Evolutionary conservation across 257 asterid genomes (phyloP).

Genomic region (Solanum paucissectum): DNA sequence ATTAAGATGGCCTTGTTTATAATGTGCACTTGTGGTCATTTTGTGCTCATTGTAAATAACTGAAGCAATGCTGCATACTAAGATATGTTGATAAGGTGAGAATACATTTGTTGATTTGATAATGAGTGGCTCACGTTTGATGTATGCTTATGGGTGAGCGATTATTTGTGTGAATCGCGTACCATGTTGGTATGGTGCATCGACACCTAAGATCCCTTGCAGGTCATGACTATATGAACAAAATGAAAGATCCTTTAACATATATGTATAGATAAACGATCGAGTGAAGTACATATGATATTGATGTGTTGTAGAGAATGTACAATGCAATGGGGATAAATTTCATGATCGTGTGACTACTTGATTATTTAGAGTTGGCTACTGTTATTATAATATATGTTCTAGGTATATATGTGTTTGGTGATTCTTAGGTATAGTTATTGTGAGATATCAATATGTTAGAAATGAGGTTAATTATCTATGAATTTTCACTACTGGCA

Average conservation of each 20-base stretch:
- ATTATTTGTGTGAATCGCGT: too few relatives aligned
- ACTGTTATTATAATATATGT: background rate
- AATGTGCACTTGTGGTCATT: too few relatives aligned
- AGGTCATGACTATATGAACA: background rate
- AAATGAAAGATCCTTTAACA: background rate
- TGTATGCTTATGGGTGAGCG: too few relatives aligned
- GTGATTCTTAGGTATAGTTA: background rate
- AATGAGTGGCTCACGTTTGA: too few relatives aligned
- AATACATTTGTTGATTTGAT: too few relatives aligned
- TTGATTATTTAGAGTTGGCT: background rate
- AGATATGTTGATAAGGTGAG: too few relatives aligned
- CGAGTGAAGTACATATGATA: background rate
- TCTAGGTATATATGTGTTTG: background rate
- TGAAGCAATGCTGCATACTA: too few relatives aligned
- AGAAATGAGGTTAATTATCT: too few relatives aligned
- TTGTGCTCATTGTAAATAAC: too few relatives aligned
- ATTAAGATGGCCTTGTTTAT: background rate
- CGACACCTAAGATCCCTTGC: background rate
- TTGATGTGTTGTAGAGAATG: background rate
- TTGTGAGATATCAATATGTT: background rate
- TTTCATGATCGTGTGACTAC: background rate
- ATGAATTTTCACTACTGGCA: too few relatives aligned
- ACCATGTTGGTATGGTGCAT: too few relatives aligned
- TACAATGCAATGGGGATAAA: background rate
- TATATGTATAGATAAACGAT: background rate